Conservation (phyloP, 2,329 filamentous ascomycete species). For the Thielaviopsis populi region DNA sequence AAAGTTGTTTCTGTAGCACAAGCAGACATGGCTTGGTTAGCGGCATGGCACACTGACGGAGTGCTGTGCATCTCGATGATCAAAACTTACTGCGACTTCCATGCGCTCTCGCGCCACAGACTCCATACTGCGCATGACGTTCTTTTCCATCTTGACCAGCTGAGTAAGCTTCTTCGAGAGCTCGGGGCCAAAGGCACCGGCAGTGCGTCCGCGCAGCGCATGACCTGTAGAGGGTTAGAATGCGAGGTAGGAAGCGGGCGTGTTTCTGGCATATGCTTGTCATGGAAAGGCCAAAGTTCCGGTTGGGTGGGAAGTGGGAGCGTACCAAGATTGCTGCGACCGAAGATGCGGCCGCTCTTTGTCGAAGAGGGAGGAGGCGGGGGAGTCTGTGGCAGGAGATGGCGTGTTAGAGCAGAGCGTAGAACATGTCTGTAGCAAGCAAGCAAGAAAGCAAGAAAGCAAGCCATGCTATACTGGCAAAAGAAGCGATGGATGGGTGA, state of each 20-base stretch:
- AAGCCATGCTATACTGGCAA: not conserved
- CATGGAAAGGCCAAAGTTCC: not conserved
- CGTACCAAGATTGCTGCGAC: slow-evolving; percentile 72
- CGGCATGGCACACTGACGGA: not conserved
- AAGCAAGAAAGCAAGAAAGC: not conserved
- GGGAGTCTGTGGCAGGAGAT: slow-evolving; percentile 50
- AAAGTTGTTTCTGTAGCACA: slow-evolving; percentile 74
- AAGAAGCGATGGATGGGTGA: slow-evolving; percentile 19
- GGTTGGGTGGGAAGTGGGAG: slow-evolving; percentile 18
- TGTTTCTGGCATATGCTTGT: not conserved
- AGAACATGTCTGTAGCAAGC: not conserved
- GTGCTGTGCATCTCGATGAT: not conserved
- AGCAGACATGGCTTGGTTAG: not conserved
- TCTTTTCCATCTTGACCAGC: slow-evolving; percentile 99
- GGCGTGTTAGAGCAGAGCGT: slow-evolving; percentile 13
- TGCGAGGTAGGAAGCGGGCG: not conserved
- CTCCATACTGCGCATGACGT: slow-evolving; percentile 97
- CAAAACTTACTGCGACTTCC: slow-evolving; percentile 76
- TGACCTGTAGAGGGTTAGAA: slow-evolving; percentile 32
- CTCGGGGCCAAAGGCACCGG: slow-evolving; percentile 67
- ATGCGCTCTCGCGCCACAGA: slow-evolving; percentile 89
- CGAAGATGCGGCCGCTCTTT: slow-evolving; percentile 81
- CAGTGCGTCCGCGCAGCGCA: slow-evolving; percentile 57
- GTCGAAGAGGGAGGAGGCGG: slow-evolving; percentile 84
- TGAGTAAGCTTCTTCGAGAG: slow-evolving; percentile 95